phyloP scores from a whole-genome alignment of 352 stramenopile species.

The Phytophthora macrochlamydospora region DNA sequence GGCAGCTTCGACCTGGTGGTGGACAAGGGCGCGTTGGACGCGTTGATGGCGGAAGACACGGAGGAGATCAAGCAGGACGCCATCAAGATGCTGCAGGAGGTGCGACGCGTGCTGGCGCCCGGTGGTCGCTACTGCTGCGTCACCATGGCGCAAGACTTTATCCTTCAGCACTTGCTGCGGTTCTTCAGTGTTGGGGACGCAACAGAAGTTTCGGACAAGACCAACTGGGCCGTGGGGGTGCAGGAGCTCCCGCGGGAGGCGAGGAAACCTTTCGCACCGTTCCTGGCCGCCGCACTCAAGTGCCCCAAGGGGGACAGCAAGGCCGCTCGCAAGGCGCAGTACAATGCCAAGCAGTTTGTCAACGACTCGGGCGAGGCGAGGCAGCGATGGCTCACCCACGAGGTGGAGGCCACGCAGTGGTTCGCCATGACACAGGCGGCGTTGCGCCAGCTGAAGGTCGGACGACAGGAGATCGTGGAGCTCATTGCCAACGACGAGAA shows the following conservation, averaged over 20 bases:
- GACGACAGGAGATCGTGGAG: slow-evolving; percentile 59
- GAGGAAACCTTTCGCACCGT: slow-evolving; percentile 59
- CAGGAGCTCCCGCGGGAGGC: slow-evolving; percentile 48
- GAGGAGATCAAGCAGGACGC: slow-evolving; percentile 46
- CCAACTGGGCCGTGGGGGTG: slow-evolving; percentile 37
- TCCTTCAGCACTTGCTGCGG: slow-evolving; percentile 60
- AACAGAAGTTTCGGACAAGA: slow-evolving; percentile 1
- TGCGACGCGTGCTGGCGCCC: slow-evolving; percentile 61
- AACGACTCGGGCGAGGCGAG: slow-evolving; percentile 26
- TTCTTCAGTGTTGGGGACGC: slow-evolving; percentile 41
- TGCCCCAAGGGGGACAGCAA: slow-evolving; percentile 23
- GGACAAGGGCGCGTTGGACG: slow-evolving; percentile 85
- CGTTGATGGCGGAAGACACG: slow-evolving; percentile 64
- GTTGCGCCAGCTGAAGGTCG: slow-evolving; percentile 54
- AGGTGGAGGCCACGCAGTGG: slow-evolving; percentile 66
- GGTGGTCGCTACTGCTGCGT: slow-evolving; percentile 76
- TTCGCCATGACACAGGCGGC: slow-evolving; percentile 59
- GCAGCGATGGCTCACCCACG: slow-evolving; percentile 57
- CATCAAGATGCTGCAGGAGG: slow-evolving; percentile 69
- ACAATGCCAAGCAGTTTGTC: slow-evolving; percentile 52
- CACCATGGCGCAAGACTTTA: slow-evolving; percentile 83
- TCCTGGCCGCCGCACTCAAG: slow-evolving; percentile 55
- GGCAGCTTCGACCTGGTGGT: slow-evolving; percentile 75
- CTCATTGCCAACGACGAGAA: slow-evolving; percentile 53
- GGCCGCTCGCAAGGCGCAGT: slow-evolving; percentile 33